Base-by-base conservation (phyloP, 179 eudicot genomes). In the Silene vulgaris region DNA sequence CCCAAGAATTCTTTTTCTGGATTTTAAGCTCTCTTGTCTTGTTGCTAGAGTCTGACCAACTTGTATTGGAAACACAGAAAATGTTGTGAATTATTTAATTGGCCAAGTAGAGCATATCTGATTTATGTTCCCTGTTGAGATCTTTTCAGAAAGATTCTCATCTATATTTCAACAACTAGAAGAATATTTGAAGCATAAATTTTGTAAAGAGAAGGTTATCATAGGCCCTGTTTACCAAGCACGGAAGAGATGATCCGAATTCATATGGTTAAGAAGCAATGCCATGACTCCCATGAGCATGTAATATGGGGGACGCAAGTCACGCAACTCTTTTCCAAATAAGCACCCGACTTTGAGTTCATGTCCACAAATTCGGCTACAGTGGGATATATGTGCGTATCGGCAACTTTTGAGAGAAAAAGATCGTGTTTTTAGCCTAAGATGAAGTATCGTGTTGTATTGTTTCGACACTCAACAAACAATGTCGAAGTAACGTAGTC, bases 111-210 rank as follows among this genome's bases (percentile, higher is more conserved):
- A 30, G 23, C 73, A 12, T 40, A 23, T 9, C 73, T 73, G 68
- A 73, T 29, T 35, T 48, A 48, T 52, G 60, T 21, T 52, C 76
- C 60, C 12, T 37, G n/a, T 45, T 26, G 26, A 21, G 9, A 23
- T 69, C 32, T 73, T 54, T 77, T 76, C 86, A 92, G 97, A 89
- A 64, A 60, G 72, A 52, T 85, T 92, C 61, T 59, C 84, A 3
- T 72, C 65, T 30, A 76, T 89, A 69, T 88, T 91, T 82, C 82
- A 81, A 81, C 86, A 78, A 71, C 70, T 92, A 61, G 89, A 90
- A 83, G 88, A 80, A 74, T 80, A 71, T 71, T 73, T 92, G 65
- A 90, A 74, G 76, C 74, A 77, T 37, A 82, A 76, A 80, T 90
- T 88, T 80, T 77, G 88, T 62, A 78, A 71, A 82, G 84, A 79